phyloP scores from a whole-genome alignment of 352 stramenopile genomes.

The Phytophthora sansomeana region DNA sequence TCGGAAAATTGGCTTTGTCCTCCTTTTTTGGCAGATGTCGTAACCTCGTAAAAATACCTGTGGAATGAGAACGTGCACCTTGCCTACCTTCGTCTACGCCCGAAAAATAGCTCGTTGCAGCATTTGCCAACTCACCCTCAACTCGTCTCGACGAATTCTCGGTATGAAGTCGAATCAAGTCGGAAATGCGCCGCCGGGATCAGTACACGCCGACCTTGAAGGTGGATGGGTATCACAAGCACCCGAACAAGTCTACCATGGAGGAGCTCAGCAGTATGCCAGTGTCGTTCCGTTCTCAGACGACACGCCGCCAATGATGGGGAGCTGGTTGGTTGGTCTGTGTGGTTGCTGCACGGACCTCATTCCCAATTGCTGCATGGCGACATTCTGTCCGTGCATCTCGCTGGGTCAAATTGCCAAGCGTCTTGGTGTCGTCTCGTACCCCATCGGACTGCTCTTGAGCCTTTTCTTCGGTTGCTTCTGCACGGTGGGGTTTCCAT shows the following conservation, averaged over 20 bases:
- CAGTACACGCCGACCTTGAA: slow-evolving; percentile 28
- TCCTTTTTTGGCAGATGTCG: too few species aligned
- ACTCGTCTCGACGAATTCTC: neutral
- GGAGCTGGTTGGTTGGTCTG: slow-evolving; percentile 31
- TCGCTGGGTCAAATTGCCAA: slow-evolving; percentile 45
- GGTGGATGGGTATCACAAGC: slow-evolving; percentile 24
- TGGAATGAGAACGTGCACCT: neutral
- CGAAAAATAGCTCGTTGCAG: slow-evolving; percentile 34
- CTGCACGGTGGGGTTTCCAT: slow-evolving; percentile 18
- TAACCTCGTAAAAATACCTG: slow-evolving; percentile 37
- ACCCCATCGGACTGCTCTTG: slow-evolving; percentile 26
- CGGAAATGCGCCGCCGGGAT: slow-evolving; percentile 22
- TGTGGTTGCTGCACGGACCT: slow-evolving; percentile 40
- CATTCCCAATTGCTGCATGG: slow-evolving; percentile 52
- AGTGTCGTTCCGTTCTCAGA: slow-evolving; percentile 34
- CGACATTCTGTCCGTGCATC: slow-evolving; percentile 47
- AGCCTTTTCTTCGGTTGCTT: slow-evolving; percentile 29
- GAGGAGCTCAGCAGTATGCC: slow-evolving; percentile 23
- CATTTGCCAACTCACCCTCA: slow-evolving; percentile 17
- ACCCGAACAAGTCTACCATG: slow-evolving; percentile 13
- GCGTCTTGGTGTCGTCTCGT: slow-evolving; percentile 36
- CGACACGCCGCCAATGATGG: slow-evolving; percentile 31
- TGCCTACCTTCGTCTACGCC: neutral
- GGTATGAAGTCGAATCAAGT: slow-evolving; percentile 28
- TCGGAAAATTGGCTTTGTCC: too few species aligned